These are phyloP conservation scores for Barnettozyma sucrosica DNA, from an alignment of 805 yeast species.

Conservation along the genomic window DNA sequence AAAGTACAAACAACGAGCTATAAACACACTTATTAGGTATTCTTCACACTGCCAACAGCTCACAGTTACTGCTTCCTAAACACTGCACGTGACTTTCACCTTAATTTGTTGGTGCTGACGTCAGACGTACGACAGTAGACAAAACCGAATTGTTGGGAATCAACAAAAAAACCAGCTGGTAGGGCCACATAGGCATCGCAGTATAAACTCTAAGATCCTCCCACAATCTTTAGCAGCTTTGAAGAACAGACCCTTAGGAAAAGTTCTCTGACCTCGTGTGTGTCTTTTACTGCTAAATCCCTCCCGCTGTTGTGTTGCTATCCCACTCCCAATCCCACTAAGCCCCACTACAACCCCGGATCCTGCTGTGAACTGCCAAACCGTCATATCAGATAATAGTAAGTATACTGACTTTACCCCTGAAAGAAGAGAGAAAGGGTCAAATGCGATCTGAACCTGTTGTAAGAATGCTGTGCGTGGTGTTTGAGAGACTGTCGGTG, in stretches of 20 bases:
- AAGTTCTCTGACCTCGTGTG: background rate
- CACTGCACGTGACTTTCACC: background rate
- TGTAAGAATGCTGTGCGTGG: background rate
- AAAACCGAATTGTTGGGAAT: conserved; percentile 10
- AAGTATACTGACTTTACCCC: background rate
- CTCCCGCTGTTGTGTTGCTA: background rate
- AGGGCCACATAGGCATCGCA: conserved; percentile 1
- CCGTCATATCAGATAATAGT: conserved; percentile 4
- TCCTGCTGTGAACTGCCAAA: conserved; percentile 1
- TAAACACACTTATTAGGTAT: no score
- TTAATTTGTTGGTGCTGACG: conserved; percentile 3
- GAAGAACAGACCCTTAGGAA: background rate
- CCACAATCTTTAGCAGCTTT: background rate
- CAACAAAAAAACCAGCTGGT: conserved; percentile 8
- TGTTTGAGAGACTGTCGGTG: background rate
- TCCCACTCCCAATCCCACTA: conserved; percentile 1
- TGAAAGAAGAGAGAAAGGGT: background rate
- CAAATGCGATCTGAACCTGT: background rate
- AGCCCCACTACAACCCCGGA: background rate
- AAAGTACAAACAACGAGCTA: no score
- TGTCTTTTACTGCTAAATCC: background rate
- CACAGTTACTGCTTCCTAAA: background rate
- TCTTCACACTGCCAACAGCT: no score
- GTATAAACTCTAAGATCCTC: background rate
- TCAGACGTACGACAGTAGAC: background rate